Evolutionary conservation across 768 basidiomycete species (phyloP).

Genomic region (Suillus discolor): DNA sequence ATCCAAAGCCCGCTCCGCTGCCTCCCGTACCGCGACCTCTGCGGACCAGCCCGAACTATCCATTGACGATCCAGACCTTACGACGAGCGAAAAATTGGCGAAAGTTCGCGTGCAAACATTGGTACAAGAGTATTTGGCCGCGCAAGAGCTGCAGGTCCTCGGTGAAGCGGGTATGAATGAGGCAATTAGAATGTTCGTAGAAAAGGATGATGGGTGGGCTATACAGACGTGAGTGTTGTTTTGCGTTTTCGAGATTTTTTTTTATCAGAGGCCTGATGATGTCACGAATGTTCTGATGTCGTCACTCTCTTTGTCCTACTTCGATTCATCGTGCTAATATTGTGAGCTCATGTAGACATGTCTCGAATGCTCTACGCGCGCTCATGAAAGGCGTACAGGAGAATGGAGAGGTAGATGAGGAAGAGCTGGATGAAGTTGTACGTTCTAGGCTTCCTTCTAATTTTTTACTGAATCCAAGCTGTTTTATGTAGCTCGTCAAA

Average conservation of each 20-base stretch:
- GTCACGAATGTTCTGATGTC: background rate
- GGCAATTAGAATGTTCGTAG: slow-evolving; percentile 94
- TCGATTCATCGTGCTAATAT: background rate
- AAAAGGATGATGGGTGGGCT: slow-evolving; percentile 95
- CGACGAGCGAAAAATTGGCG: slow-evolving; percentile 69
- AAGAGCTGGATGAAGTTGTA: slow-evolving; percentile 74
- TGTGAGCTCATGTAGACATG: slow-evolving; percentile 53
- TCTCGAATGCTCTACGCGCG: slow-evolving; percentile 54
- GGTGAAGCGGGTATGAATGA: slow-evolving; percentile 91
- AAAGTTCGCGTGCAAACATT: slow-evolving; percentile 86
- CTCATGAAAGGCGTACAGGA: slow-evolving; percentile 71
- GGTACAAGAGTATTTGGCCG: slow-evolving; percentile 88
- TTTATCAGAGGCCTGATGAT: background rate
- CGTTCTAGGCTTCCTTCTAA: slow-evolving; percentile 23
- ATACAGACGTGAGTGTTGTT: slow-evolving; percentile 72
- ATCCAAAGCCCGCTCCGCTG: slow-evolving; percentile 50
- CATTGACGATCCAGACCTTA: slow-evolving; percentile 74
- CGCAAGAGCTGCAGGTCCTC: slow-evolving; percentile 90
- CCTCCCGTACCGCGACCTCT: slow-evolving; percentile 57
- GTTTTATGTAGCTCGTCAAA: slow-evolving; percentile 53
- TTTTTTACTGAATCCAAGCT: slow-evolving; percentile 4
- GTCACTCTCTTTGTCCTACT: background rate
- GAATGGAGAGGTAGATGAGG: slow-evolving; percentile 70
- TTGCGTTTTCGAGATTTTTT: background rate
- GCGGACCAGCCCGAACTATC: slow-evolving; percentile 80